Base-by-base conservation (phyloP, 2,329 filamentous ascomycete species). In the Boeremia exigua region DNA sequence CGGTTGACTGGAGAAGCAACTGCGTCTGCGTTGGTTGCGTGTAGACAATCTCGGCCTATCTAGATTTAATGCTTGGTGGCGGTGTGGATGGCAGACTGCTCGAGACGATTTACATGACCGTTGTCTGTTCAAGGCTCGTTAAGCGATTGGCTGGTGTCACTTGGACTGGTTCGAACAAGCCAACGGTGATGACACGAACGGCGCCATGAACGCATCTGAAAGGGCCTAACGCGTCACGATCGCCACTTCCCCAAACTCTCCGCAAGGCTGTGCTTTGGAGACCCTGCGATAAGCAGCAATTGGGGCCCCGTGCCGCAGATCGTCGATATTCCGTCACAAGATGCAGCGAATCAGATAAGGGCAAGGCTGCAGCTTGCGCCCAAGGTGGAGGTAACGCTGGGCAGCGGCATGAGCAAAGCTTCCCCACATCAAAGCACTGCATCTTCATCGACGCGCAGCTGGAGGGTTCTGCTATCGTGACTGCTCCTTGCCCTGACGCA, bases 301-400 rank as follows among this genome's bases (percentile, higher is more conserved):
- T 25, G 32, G 29, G 27, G 44, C 44, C 15, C 47, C 44, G 51
- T 53, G 52, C 48, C 48, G 60, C 46, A 46, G 53, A 62, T 56
- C 37, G 57, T 42, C 51, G n/a, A 28, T 25, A 56, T 50, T 62
- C 52, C 59, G 52, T 33, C 43, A 40, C 43, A 14, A 37, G 7
- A 36, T 56, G 62, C 60, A 58, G 64, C 65, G 61, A 67, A 68
- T 68, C 58, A 66, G 56, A 59, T 48, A 47, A 55, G 40, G 37
- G 51, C 39, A 52, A 46, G 38, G 55, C 59, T 63, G 63, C 59
- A 63, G 60, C 55, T 57, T 47, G 59, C 50, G 53, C 58, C 58
- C 45, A 58, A 59, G 51, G 56, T 54, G 57, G 46, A 55, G 51
- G 52, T 36, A 44, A 48, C 32, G 43, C 55, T 62, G 60, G 59